A percentile compares a stretch with the other conserved stretches of the same genome.
phyloP scores from a whole-genome alignment of 139 green algal genomes.

The Dunaliella sp. region DNA sequence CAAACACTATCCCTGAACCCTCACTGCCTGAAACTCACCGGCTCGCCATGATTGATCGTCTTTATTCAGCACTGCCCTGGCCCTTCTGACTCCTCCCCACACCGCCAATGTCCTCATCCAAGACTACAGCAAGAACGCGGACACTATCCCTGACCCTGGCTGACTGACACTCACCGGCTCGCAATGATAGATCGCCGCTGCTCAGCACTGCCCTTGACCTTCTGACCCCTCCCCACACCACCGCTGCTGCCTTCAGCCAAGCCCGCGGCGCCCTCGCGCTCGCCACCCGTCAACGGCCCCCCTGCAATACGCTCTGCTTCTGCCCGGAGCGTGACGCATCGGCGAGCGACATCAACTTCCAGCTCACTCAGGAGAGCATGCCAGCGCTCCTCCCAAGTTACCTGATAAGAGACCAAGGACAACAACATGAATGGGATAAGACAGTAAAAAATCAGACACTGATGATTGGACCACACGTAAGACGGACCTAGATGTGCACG shows the following conservation, averaged over 20 bases:
- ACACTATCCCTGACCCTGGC: too few species aligned
- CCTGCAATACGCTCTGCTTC: slow-evolving; percentile 9
- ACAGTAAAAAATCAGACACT: too few species aligned
- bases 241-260: background rate
- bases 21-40: too few species aligned
- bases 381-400: slow-evolving; percentile 68
- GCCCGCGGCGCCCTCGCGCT: background rate
- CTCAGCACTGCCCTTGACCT: background rate
- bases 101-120: too few species aligned
- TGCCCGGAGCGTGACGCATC: slow-evolving; percentile 17
- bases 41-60: too few species aligned
- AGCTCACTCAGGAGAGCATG: slow-evolving; percentile 53
- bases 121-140: too few species aligned
- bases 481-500: too few species aligned
- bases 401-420: background rate
- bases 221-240: background rate
- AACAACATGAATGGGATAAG: background rate
- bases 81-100: too few species aligned
- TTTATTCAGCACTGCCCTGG: too few species aligned
- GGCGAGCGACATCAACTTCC: slow-evolving; percentile 42
- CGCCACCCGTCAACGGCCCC: background rate
- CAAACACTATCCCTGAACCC: too few species aligned
- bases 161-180: too few species aligned
- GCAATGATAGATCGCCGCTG: background rate
- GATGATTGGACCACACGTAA: too few species aligned